These are phyloP conservation scores for Mortierella sp. DNA, from an alignment of 371 early-diverging fungal genomes.

Conservation along the genomic window DNA sequence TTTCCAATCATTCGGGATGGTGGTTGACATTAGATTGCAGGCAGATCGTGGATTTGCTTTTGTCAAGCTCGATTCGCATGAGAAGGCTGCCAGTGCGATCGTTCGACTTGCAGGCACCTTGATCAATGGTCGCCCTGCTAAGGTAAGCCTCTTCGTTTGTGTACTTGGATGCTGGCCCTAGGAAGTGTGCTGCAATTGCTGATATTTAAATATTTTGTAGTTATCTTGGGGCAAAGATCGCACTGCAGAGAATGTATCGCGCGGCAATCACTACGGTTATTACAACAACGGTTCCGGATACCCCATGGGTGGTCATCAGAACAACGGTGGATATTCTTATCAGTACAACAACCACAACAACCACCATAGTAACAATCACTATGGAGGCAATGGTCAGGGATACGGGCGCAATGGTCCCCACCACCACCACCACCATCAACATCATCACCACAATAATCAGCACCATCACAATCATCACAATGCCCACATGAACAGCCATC, in stretches of 20 bases:
- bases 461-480: conserved; percentile 23
- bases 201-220: conserved; percentile 48
- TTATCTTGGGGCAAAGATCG: conserved; percentile 94
- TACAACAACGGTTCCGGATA: conserved; percentile 50
- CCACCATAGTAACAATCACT: conserved; percentile 27
- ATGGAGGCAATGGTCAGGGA: conserved; percentile 39
- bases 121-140: conserved; percentile 81
- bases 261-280: conserved; percentile 47
- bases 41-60: conserved; percentile 94
- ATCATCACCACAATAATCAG: conserved; percentile 23
- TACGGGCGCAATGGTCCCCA: conserved; percentile 37
- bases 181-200: neutral
- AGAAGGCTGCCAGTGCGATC: conserved; percentile 90
- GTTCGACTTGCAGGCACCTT: conserved; percentile 77
- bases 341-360: conserved; percentile 42
- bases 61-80: conserved; percentile 90
- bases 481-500: conserved; percentile 26
- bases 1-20: conserved; percentile 83
- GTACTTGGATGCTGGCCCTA: neutral
- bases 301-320: conserved; percentile 47
- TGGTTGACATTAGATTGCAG: conserved; percentile 85
- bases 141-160: conserved; percentile 57
- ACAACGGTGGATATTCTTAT: conserved; percentile 45
- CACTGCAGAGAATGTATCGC: conserved; percentile 58
- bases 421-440: conserved; percentile 37